Percentiles rank a stretch among this genome's conserved stretches.
Evolutionary conservation across 192 early-diverging fungal species (phyloP).

Genomic region (Funneliformis geosporum): DNA sequence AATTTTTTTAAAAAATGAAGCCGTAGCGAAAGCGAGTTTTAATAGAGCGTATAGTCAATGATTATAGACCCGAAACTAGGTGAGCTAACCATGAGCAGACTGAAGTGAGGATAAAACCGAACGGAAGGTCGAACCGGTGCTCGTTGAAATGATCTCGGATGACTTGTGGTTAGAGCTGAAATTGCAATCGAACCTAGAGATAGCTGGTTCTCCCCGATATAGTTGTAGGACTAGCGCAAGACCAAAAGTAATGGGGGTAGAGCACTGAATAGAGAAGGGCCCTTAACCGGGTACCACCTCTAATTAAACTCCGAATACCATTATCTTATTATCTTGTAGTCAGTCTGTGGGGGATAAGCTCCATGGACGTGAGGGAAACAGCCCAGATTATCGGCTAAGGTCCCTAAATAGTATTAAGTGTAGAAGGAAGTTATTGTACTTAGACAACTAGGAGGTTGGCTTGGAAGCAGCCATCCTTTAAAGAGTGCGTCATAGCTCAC

Average conservation of each 20-base stretch:
- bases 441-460: slow-evolving; percentile 21
- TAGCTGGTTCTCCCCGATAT: slow-evolving; percentile 25
- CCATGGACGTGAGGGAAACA: slow-evolving; percentile 25
- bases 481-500: slow-evolving; percentile 23
- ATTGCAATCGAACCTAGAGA: slow-evolving; percentile 15
- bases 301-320: slow-evolving; percentile 23
- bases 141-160: slow-evolving; percentile 24
- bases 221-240: slow-evolving; percentile 25
- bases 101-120: not conserved
- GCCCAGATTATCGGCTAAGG: slow-evolving; percentile 25
- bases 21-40: slow-evolving; percentile 24
- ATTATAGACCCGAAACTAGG: slow-evolving; percentile 24
- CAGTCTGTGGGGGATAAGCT: slow-evolving; percentile 25
- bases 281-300: slow-evolving; percentile 18
- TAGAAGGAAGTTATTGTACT: slow-evolving; percentile 12
- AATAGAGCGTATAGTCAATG: slow-evolving; percentile 14
- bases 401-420: slow-evolving; percentile 27
- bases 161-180: slow-evolving; percentile 24
- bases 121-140: slow-evolving; percentile 11
- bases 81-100: slow-evolving; percentile 24
- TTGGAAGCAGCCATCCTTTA: slow-evolving; percentile 21
- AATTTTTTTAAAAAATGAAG: slow-evolving; percentile 4
- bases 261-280: slow-evolving; percentile 25
- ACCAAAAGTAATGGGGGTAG: slow-evolving; percentile 5
- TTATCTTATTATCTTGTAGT: slow-evolving; percentile 22